Evolutionary conservation across 208 protist species (phyloP).

Genomic region (Leptomonas pyrrhocoris): DNA sequence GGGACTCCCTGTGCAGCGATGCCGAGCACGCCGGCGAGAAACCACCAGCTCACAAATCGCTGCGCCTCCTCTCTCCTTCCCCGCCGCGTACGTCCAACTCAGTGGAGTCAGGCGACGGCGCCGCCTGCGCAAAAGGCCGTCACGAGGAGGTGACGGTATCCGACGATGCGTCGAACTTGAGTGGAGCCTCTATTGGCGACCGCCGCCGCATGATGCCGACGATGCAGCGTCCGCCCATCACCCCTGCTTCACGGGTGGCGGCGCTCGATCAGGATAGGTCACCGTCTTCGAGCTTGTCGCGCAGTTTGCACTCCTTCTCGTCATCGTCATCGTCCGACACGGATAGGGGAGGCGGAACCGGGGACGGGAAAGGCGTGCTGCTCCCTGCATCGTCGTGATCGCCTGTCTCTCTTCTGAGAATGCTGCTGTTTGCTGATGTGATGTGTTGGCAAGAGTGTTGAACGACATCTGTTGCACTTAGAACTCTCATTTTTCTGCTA

Average conservation of each 20-base stretch:
- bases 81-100: background rate
- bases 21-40: background rate
- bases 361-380: background rate
- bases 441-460: too few species aligned
- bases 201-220: conserved; percentile 11
- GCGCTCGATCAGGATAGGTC: background rate
- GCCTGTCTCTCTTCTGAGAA: too few species aligned
- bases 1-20: conserved; percentile 6
- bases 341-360: background rate
- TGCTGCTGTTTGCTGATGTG: too few species aligned
- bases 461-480: too few species aligned
- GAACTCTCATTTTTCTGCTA: too few species aligned
- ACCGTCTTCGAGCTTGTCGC: conserved; percentile 12
- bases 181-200: conserved; percentile 4
- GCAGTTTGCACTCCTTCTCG: conserved; percentile 25
- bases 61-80: conserved; percentile 6
- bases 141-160: background rate
- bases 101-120: background rate
- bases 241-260: conserved; percentile 7
- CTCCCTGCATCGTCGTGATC: background rate
- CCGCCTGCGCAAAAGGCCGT: background rate
- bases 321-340: conserved; percentile 14
- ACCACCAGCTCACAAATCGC: background rate
- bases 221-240: conserved; percentile 20
- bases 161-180: background rate